These are phyloP conservation scores for Talaromyces islandicus DNA, from an alignment of 2,329 filamentous ascomycete species.

Conservation along the genomic window DNA sequence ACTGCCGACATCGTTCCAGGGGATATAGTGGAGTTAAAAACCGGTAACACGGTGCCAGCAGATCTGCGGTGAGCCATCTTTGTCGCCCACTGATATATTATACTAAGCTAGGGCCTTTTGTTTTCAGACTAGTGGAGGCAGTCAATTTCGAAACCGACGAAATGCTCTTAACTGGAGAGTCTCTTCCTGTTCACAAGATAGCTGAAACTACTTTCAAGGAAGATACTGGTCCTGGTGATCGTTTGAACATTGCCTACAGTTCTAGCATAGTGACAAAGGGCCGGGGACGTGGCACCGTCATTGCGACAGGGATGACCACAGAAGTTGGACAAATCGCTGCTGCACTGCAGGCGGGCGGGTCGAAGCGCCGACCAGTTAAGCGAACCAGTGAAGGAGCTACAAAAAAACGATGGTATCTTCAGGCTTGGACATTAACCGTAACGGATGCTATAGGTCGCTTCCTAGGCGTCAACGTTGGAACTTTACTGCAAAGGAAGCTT, in stretches of 20 bases:
- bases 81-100: neutral
- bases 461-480: too few species aligned
- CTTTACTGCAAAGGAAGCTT: too few species aligned
- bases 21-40: constrained; percentile 46
- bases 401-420: too few species aligned
- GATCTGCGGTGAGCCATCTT: constrained; percentile 36
- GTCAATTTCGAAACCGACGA: constrained; percentile 71
- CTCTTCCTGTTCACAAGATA: constrained; percentile 52
- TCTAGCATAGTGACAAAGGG: too few species aligned
- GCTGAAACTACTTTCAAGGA: constrained; percentile 28
- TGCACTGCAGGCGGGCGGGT: too few species aligned
- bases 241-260: constrained; percentile 56
- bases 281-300: too few species aligned
- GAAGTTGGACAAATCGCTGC: too few species aligned
- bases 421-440: too few species aligned
- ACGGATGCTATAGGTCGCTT: too few species aligned
- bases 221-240: constrained; percentile 45
- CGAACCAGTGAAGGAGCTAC: too few species aligned
- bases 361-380: too few species aligned
- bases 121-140: constrained; percentile 41
- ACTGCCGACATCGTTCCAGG: constrained; percentile 54
- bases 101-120: neutral
- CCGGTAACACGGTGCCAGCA: constrained; percentile 54
- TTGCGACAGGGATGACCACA: too few species aligned
- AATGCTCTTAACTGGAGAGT: constrained; percentile 58